phyloP scores from a whole-genome alignment of 1,139 yeast species.

The Debaryomycetaceae sp. region DNA sequence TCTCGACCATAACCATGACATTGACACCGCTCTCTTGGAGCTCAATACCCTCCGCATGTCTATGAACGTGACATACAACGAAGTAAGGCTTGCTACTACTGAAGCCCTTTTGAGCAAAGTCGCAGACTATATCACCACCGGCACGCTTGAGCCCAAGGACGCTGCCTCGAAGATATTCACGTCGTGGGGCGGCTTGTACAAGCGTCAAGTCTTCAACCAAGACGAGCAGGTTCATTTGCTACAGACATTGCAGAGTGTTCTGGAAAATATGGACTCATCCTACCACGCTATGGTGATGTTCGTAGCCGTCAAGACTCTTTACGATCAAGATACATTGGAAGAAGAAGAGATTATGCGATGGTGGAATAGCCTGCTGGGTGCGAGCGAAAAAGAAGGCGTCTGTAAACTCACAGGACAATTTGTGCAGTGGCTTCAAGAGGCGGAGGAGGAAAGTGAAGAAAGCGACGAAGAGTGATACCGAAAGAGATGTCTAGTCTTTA shows the following conservation, averaged over 20 bases:
- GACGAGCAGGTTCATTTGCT: slow-evolving; percentile 73
- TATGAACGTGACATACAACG: slow-evolving; percentile 90
- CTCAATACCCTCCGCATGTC: slow-evolving; percentile 94
- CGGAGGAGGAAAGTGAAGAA: slow-evolving; percentile 65
- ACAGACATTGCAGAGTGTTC: slow-evolving; percentile 41
- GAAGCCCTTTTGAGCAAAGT: slow-evolving; percentile 62
- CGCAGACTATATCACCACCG: slow-evolving; percentile 62
- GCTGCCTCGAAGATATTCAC: slow-evolving; percentile 68
- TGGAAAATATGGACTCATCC: slow-evolving; percentile 18
- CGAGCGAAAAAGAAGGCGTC: slow-evolving; percentile 34
- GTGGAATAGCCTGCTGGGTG: slow-evolving; percentile 50
- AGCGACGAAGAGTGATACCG: slow-evolving; percentile 11
- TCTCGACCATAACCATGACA: slow-evolving; percentile 80
- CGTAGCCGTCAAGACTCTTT: slow-evolving; percentile 55
- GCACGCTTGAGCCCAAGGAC: slow-evolving; percentile 60
- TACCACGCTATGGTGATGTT: slow-evolving; percentile 45
- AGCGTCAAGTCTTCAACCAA: slow-evolving; percentile 70
- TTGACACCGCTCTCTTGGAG: slow-evolving; percentile 87
- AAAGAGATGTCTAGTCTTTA: too few relatives aligned
- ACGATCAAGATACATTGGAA: slow-evolving; percentile 70
- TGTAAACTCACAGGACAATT: slow-evolving; percentile 56
- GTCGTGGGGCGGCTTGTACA: slow-evolving; percentile 72
- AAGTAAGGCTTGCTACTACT: slow-evolving; percentile 75
- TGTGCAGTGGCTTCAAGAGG: slow-evolving; percentile 79
- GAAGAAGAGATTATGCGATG: slow-evolving; percentile 73